A percentile compares a stretch with the other conserved stretches of the same genome.
Evolutionary conservation across 495 filamentous ascomycete species (phyloP).

Genomic region (Penicillium paxilli): DNA sequence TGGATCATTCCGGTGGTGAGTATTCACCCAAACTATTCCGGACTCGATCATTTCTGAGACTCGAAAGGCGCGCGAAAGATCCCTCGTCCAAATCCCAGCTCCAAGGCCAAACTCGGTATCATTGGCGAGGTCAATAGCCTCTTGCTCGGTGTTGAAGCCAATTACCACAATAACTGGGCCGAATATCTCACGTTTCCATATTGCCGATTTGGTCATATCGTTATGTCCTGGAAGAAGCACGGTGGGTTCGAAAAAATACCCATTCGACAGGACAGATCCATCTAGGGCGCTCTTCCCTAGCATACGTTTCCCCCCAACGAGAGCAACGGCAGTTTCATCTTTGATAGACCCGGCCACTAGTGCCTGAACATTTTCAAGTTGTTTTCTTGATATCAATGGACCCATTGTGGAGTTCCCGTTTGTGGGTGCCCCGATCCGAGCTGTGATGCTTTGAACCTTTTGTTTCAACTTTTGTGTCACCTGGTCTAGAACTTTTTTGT

Average conservation of each 20-base stretch:
- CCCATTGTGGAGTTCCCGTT: conserved; percentile 24
- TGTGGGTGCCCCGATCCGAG: conserved; percentile 25
- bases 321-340: conserved; percentile 22
- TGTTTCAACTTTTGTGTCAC: conserved; percentile 35
- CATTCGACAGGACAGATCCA: conserved; percentile 32
- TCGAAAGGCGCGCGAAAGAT: conserved; percentile 51
- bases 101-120: conserved; percentile 44
- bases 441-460: conserved; percentile 39
- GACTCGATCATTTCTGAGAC: conserved; percentile 48
- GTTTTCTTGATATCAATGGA: conserved; percentile 19
- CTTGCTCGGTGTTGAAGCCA: conserved; percentile 39
- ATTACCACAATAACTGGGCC: conserved; percentile 48
- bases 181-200: conserved; percentile 49
- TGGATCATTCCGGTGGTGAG: conserved; percentile 28
- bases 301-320: conserved; percentile 37
- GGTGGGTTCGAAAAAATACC: conserved; percentile 61
- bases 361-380: conserved; percentile 13
- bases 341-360: conserved; percentile 30
- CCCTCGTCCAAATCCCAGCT: conserved; percentile 49
- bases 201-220: conserved; percentile 10
- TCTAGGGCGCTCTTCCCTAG: conserved; percentile 22
- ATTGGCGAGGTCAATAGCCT: conserved; percentile 42
- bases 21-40: conserved; percentile 57
- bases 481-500: conserved; percentile 42
- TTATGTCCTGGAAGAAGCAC: conserved; percentile 34